Percentiles rank a stretch among this genome's conserved stretches.
phyloP scores from a whole-genome alignment of 345 rosid species.

The Viola odorata region DNA sequence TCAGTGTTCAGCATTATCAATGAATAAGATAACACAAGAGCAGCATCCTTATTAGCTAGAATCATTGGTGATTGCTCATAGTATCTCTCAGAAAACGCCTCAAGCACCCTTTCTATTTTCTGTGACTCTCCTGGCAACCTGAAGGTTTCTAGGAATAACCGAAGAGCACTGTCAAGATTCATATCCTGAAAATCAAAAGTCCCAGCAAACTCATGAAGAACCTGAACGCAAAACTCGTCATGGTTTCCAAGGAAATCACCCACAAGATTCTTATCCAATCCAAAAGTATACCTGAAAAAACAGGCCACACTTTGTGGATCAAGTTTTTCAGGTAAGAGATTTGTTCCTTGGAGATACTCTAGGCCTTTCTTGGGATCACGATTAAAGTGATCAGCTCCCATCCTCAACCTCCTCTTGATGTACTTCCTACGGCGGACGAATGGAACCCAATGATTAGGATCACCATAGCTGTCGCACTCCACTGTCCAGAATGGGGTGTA shows the following conservation, averaged over 20 bases:
- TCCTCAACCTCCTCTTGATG: slow-evolving; percentile 94
- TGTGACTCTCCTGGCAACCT: slow-evolving; percentile 98
- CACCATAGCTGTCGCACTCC: slow-evolving; percentile 76
- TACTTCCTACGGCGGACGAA: slow-evolving; percentile 87
- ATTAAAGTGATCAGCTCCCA: slow-evolving; percentile 99
- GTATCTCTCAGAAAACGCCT: slow-evolving; percentile 96
- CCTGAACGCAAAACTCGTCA: slow-evolving; percentile 96
- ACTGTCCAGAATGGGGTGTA: slow-evolving; percentile 98
- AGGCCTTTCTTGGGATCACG: slow-evolving; percentile 98
- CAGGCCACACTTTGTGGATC: slow-evolving; percentile 99
- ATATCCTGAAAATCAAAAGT: slow-evolving; percentile 97
- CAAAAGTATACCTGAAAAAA: slow-evolving; percentile 95
- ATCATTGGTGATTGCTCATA: slow-evolving; percentile 91
- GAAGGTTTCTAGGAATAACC: slow-evolving; percentile 90
- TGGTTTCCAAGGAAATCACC: slow-evolving; percentile 99
- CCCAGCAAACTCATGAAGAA: slow-evolving; percentile 98
- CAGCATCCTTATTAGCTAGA: slow-evolving; percentile 94
- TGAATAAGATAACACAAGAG: slow-evolving; percentile 85
- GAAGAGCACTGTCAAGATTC: slow-evolving; percentile 91
- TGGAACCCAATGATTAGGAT: slow-evolving; percentile 86
- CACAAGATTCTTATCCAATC: slow-evolving; percentile 95
- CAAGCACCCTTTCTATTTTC: slow-evolving; percentile 95
- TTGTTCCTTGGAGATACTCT: slow-evolving; percentile 97
- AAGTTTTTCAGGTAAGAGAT: slow-evolving; percentile 96
- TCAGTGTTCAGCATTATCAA: slow-evolving; percentile 96